These are phyloP conservation scores for Aureobasidium sp. DNA, from an alignment of 2,329 filamentous ascomycete species.

Conservation along the genomic window DNA sequence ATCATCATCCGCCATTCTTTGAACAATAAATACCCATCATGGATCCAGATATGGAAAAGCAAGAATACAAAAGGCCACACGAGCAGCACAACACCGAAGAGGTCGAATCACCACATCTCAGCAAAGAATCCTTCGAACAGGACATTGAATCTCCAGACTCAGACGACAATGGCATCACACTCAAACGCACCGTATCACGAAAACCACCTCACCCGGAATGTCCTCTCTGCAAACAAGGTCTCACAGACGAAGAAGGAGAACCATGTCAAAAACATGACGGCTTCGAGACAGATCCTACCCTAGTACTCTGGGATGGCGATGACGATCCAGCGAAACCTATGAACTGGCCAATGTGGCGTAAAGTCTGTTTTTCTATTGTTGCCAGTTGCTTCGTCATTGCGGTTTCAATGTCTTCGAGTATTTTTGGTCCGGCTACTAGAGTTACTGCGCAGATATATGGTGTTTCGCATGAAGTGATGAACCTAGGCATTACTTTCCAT, in stretches of 20 bases:
- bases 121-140: conserved; percentile 1
- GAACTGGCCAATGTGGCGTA: conserved; percentile 62
- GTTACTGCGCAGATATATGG: neutral
- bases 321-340: conserved; percentile 62
- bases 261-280: conserved; percentile 7
- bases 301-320: conserved; percentile 66
- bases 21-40: neutral
- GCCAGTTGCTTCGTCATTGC: conserved; percentile 11
- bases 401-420: conserved; percentile 14
- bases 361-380: conserved; percentile 42
- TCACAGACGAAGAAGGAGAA: conserved; percentile 8
- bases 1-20: neutral
- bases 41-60: neutral
- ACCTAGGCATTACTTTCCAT: conserved; percentile 12
- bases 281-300: conserved; percentile 8
- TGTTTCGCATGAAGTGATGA: conserved; percentile 2
- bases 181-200: neutral
- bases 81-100: neutral
- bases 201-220: conserved; percentile 8
- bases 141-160: neutral
- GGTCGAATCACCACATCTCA: neutral
- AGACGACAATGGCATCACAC: neutral
- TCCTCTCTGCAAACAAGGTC: conserved; percentile 2
- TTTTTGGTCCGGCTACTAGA: conserved; percentile 5
- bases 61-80: neutral